phyloP scores from a whole-genome alignment of 2,329 filamentous ascomycete genomes.

The Claviceps pazoutovae region DNA sequence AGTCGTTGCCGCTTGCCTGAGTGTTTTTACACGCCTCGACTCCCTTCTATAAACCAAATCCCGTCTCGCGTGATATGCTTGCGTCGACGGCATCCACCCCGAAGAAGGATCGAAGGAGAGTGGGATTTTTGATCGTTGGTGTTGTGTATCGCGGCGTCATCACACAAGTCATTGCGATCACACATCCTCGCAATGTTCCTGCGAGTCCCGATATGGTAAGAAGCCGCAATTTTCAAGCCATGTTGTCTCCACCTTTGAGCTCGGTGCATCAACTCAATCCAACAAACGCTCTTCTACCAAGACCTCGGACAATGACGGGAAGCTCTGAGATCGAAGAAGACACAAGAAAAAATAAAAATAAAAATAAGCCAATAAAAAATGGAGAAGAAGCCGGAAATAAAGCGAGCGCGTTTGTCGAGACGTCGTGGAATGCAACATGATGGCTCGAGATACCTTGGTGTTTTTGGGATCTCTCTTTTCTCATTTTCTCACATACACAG shows the following conservation, averaged over 20 bases:
- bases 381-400: too few species aligned
- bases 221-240: not conserved
- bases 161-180: not conserved
- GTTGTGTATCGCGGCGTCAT: not conserved
- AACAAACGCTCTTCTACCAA: not conserved
- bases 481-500: too few species aligned
- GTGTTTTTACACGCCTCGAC: conserved; percentile 94
- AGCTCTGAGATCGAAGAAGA: too few species aligned
- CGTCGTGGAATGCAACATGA: not conserved
- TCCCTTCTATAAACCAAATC: conserved; percentile 60
- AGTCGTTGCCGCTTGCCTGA: conserved; percentile 91
- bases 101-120: not conserved
- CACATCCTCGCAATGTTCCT: not conserved
- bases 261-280: not conserved
- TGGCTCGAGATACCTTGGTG: not conserved
- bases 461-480: too few species aligned
- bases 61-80: not conserved
- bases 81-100: not conserved
- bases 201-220: not conserved
- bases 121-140: not conserved
- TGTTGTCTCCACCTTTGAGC: not conserved
- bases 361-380: too few species aligned
- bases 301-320: too few species aligned
- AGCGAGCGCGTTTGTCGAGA: too few species aligned
- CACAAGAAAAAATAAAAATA: too few species aligned